phyloP scores from a whole-genome alignment of 495 filamentous ascomycete species.

The Poronia punctata region DNA sequence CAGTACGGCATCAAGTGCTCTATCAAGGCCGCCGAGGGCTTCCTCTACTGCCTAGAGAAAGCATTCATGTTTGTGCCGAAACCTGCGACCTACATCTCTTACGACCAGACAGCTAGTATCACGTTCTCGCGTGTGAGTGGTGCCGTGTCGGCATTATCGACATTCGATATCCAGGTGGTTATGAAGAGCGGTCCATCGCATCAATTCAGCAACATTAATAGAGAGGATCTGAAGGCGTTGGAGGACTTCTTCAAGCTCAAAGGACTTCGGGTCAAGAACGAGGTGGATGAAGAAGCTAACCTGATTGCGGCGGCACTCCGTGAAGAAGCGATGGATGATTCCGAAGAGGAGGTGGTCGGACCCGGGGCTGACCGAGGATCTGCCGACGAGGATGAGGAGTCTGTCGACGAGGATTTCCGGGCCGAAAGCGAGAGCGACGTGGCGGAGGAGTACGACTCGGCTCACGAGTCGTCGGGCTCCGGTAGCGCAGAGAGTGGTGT shows the following conservation, averaged over 20 bases:
- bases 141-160: constrained; percentile 85
- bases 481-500: constrained; percentile 52
- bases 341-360: constrained; percentile 79
- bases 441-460: constrained; percentile 91
- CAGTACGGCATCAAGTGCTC: constrained; percentile 98
- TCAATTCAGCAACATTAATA: constrained; percentile 98
- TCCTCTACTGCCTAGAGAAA: constrained; percentile 94
- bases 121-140: constrained; percentile 95
- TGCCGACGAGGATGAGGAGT: constrained; percentile 93
- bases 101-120: constrained; percentile 81
- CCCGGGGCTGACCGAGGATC: constrained; percentile 72
- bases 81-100: constrained; percentile 90
- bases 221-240: constrained; percentile 91
- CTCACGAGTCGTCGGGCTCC: constrained; percentile 76
- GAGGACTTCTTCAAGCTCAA: constrained; percentile 95
- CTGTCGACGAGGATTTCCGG: constrained; percentile 91
- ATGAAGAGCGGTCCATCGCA: constrained; percentile 76
- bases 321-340: constrained; percentile 65
- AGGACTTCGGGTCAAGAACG: constrained; percentile 91
- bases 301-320: constrained; percentile 75
- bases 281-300: constrained; percentile 60
- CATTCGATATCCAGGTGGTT: constrained; percentile 91
- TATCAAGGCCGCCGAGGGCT: constrained; percentile 97
- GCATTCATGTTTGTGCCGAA: constrained; percentile 99
- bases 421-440: constrained; percentile 88